These are phyloP conservation scores for Erythrophleum fordii DNA, from an alignment of 306 rosid species.

Conservation along the genomic window DNA sequence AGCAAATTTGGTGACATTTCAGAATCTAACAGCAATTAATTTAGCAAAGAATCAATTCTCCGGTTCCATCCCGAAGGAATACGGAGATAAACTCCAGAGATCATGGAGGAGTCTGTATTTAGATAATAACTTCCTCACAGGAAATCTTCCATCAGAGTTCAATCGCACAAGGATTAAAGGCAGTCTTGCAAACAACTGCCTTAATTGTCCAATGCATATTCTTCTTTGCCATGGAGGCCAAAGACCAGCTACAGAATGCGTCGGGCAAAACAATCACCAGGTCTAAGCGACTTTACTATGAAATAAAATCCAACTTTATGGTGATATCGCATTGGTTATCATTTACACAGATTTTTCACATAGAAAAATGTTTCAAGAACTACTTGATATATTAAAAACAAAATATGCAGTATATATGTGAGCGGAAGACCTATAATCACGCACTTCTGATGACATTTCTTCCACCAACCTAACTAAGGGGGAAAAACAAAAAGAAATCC, in stretches of 20 bases:
- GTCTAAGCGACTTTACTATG: background rate
- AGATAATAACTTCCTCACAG: constrained; percentile 51
- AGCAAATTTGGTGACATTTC: constrained; percentile 43
- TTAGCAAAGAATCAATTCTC: constrained; percentile 47
- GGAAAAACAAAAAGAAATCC: background rate
- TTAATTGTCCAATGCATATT: constrained; percentile 43
- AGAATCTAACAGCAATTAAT: constrained; percentile 40
- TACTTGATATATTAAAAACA: background rate
- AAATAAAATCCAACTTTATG: background rate
- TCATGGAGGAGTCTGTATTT: constrained; percentile 46
- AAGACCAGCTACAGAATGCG: constrained; percentile 47
- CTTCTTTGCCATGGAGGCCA: constrained; percentile 46
- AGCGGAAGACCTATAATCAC: background rate
- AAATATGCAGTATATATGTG: background rate
- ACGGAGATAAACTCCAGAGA: constrained; percentile 37
- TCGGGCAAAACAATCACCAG: background rate
- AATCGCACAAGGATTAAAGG: constrained; percentile 31
- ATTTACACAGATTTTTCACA: background rate
- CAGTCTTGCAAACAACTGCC: constrained; percentile 57
- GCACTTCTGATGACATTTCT: background rate
- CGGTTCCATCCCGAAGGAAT: constrained; percentile 49
- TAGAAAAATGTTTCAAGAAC: background rate
- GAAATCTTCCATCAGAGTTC: constrained; percentile 46
- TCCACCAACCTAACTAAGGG: background rate
- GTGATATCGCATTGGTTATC: background rate